Conservation (phyloP, 2,329 filamentous ascomycete genomes). For the Aspergillus terreus region DNA sequence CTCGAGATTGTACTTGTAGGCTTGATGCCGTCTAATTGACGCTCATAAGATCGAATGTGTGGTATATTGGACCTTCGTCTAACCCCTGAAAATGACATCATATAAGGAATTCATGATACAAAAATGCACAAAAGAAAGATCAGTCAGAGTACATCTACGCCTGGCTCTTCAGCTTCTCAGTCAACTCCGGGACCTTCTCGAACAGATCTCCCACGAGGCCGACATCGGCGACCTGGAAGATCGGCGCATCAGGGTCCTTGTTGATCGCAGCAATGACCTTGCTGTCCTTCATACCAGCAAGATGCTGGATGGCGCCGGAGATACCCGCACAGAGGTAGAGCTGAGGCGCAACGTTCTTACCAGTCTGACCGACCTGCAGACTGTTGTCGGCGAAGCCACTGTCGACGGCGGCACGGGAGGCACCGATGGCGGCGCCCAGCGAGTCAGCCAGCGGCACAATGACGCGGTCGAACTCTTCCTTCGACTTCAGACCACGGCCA, state of each 20-base stretch:
- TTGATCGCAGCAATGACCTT: slow-evolving; percentile 99
- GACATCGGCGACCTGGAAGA: slow-evolving; percentile 97
- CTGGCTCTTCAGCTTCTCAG: slow-evolving; percentile 77
- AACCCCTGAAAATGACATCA: slow-evolving; percentile 1
- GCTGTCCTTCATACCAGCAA: slow-evolving; percentile 99
- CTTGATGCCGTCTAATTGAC: neutral
- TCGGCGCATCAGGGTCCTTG: slow-evolving; percentile 94
- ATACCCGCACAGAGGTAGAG: slow-evolving; percentile 95
- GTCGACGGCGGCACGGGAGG: slow-evolving; percentile 91
- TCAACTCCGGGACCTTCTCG: slow-evolving; percentile 91
- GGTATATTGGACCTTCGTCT: slow-evolving; percentile 12
- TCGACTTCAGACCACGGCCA: slow-evolving; percentile 91
- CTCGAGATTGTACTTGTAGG: neutral
- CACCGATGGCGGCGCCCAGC: slow-evolving; percentile 91
- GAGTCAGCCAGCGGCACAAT: slow-evolving; percentile 91
- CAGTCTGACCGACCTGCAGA: slow-evolving; percentile 95
- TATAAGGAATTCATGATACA: slow-evolving; percentile 18
- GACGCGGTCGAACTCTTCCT: slow-evolving; percentile 91
- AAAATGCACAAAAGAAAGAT: slow-evolving; percentile 11
- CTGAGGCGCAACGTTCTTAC: slow-evolving; percentile 96
- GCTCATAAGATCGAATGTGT: slow-evolving; percentile 2
- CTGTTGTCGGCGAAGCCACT: slow-evolving; percentile 98
- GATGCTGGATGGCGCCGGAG: slow-evolving; percentile 93
- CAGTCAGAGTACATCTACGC: slow-evolving; percentile 11
- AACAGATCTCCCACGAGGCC: slow-evolving; percentile 94